Evolutionary conservation across 2,329 filamentous ascomycete genomes (phyloP), one percentile per base, ranked within the genome.

Genomic region (Ophiostoma australiae): DNA sequence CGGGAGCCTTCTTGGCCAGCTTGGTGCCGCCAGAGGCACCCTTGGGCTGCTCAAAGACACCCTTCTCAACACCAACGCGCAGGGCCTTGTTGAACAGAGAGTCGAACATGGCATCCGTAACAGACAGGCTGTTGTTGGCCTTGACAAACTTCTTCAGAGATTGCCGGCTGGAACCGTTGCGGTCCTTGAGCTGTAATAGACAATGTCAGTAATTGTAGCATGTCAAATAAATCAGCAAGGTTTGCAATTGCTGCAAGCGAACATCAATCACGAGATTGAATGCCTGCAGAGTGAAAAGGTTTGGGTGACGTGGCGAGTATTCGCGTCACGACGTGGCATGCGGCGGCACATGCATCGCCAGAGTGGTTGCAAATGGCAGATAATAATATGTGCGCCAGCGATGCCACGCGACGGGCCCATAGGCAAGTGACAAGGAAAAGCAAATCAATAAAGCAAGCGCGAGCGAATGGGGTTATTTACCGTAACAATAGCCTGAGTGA

Each of bases 11-110:
- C 89, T 94, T 94, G 72, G 90, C 91, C 73, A 97, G 90, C 90
- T 97, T 97, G 82, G 95, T 93, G 76, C 92, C 91, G 73, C 93
- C 93, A 74, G 93, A 97, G 72, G 92, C 86, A 77, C 93, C 93
- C 89, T 97, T 97, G 78, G 93, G 94, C 80, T 94, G 93, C 78
- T 89, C 86, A 79, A 97, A 97, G 77, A 91, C 86, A 74, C 91
- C 92, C 85, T 91, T 93, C 78, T 96, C 92, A 76, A 94, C 93
- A 80, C 93, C 93, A 72, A 84, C 83, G 82, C 90, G 88, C 79
- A 96, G 85, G 70, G 92, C 92, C 81, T 90, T 91, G 89, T 95
- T 95, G 88, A 96, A 93, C 77, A 93, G 90, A 73, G 86, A 86
- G 78, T 86, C 86, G 81, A 88, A 88, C 86, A 87, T 87, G 77